These are phyloP conservation scores for Suillus lakei DNA, from an alignment of 768 basidiomycete genomes.

Conservation along the genomic window DNA sequence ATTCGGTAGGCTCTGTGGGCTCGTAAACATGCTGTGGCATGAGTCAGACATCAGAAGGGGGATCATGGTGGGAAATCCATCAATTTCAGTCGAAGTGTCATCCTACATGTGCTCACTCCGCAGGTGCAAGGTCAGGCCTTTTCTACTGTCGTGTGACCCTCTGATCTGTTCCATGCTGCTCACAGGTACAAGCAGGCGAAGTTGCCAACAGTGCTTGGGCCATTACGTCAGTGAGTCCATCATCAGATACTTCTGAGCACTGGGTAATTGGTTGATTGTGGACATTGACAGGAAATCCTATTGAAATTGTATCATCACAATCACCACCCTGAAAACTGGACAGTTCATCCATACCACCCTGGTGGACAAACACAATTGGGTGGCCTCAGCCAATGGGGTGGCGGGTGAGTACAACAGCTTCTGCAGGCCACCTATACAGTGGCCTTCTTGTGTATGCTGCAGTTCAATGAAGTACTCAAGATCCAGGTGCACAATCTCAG, in stretches of 20 bases:
- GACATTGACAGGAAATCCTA: slow-evolving; percentile 26
- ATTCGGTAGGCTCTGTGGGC: slow-evolving; percentile 30
- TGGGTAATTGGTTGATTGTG: background rate
- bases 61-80: slow-evolving; percentile 36
- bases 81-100: slow-evolving; percentile 29
- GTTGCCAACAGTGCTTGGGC: slow-evolving; percentile 30
- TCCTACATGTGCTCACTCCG: slow-evolving; percentile 34
- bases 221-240: slow-evolving; percentile 28
- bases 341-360: slow-evolving; percentile 24
- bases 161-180: background rate
- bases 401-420: slow-evolving; percentile 29
- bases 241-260: background rate
- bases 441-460: slow-evolving; percentile 40
- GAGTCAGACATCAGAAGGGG: slow-evolving; percentile 23
- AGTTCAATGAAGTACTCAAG: slow-evolving; percentile 41
- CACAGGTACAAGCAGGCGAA: slow-evolving; percentile 27
- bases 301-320: slow-evolving; percentile 31
- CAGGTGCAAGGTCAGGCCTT: slow-evolving; percentile 26
- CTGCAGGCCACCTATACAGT: slow-evolving; percentile 38
- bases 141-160: slow-evolving; percentile 10
- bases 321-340: slow-evolving; percentile 19
- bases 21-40: slow-evolving; percentile 37
- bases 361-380: slow-evolving; percentile 9
- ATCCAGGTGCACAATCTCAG: slow-evolving; percentile 35
- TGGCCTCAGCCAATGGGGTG: slow-evolving; percentile 32